Evolutionary conservation across 805 yeast species (phyloP).

Genomic region (Kluyveromyces lactis): DNA sequence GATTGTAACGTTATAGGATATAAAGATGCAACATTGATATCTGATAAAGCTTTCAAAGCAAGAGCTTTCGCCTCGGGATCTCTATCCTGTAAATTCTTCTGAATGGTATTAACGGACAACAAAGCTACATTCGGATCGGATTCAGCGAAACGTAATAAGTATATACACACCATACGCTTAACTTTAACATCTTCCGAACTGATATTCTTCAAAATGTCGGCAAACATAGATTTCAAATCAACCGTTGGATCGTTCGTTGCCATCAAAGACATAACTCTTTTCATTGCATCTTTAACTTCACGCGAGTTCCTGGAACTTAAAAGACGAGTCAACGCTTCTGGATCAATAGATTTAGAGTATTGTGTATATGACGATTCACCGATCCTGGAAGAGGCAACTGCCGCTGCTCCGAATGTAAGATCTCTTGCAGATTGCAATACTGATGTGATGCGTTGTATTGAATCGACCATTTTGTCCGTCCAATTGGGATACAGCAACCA

Average conservation of each 20-base stretch:
- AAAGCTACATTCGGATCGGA: conserved; percentile 83
- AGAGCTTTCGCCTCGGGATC: conserved; percentile 60
- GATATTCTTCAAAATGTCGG: conserved; percentile 84
- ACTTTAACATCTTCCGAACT: conserved; percentile 58
- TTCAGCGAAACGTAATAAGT: conserved; percentile 70
- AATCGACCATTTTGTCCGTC: conserved; percentile 38
- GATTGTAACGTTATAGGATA: conserved; percentile 71
- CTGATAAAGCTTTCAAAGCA: conserved; percentile 71
- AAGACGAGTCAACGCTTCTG: conserved; percentile 55
- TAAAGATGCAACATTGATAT: conserved; percentile 75
- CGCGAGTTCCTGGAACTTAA: conserved; percentile 63
- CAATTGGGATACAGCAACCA: not conserved
- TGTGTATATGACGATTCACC: conserved; percentile 50
- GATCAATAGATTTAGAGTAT: conserved; percentile 37
- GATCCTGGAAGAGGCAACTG: conserved; percentile 59
- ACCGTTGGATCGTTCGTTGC: conserved; percentile 32
- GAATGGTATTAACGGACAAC: conserved; percentile 84
- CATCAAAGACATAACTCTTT: conserved; percentile 41
- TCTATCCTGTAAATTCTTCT: conserved; percentile 67
- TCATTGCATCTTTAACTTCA: conserved; percentile 53
- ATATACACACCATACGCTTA: conserved; percentile 68
- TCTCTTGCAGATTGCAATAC: conserved; percentile 75
- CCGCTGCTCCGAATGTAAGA: conserved; percentile 75
- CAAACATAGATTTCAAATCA: conserved; percentile 47
- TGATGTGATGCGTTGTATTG: conserved; percentile 55